These are phyloP conservation scores for Acacia crassicarpa DNA, from an alignment of 306 rosid genomes.

Conservation along the genomic window DNA sequence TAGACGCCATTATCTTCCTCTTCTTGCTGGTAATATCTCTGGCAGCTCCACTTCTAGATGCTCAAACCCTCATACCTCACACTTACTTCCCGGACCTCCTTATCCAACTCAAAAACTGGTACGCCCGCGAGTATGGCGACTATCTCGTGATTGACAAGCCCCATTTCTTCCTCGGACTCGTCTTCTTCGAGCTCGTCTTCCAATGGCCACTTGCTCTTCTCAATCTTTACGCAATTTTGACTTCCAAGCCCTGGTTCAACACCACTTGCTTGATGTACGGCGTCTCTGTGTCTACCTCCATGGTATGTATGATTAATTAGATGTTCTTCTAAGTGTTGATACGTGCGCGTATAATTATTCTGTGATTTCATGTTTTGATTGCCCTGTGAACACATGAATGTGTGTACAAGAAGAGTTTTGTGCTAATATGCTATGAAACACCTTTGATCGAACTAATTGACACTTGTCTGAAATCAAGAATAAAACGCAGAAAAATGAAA, in stretches of 20 bases:
- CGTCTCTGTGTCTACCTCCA: slow-evolving; percentile 47
- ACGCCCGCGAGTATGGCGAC: neutral
- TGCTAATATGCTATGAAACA: neutral
- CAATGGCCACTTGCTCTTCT: slow-evolving; percentile 74
- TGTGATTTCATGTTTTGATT: neutral
- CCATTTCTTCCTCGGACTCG: slow-evolving; percentile 43
- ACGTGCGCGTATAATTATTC: neutral
- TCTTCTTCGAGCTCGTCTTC: slow-evolving; percentile 70
- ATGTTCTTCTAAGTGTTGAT: neutral
- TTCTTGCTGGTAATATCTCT: neutral
- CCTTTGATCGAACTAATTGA: neutral
- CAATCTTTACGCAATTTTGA: slow-evolving; percentile 56
- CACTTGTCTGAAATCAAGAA: neutral
- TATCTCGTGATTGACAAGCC: neutral
- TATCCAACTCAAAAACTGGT: neutral
- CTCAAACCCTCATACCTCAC: neutral
- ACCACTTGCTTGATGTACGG: slow-evolving; percentile 85
- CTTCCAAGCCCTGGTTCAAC: slow-evolving; percentile 65
- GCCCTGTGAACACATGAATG: neutral
- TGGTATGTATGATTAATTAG: slow-evolving; percentile 41
- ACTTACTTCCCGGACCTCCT: neutral
- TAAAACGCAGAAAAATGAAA: neutral
- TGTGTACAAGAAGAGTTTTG: neutral
- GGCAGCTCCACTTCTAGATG: neutral
- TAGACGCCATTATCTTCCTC: neutral